Conservation (phyloP, 768 basidiomycete genomes). For the Serendipita sp. region DNA sequence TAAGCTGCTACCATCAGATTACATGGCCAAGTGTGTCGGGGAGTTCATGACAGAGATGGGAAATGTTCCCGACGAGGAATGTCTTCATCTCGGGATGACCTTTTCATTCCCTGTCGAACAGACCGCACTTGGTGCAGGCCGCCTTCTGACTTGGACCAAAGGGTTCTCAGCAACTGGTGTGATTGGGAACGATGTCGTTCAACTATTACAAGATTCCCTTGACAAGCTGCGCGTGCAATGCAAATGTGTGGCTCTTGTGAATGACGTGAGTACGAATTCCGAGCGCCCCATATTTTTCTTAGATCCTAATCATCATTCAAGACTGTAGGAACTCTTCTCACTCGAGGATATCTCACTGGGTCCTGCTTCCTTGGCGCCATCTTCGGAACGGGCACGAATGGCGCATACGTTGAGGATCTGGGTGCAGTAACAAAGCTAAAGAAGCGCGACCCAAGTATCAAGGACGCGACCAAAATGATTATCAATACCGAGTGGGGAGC, state of each 20-base stretch:
- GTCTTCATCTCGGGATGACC: constrained; percentile 69
- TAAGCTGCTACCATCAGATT: constrained; percentile 45
- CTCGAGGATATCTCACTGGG: constrained; percentile 85
- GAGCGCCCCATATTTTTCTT: not conserved
- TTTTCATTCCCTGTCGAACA: constrained; percentile 98
- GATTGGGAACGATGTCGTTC: constrained; percentile 75
- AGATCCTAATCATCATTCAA: constrained; percentile 23
- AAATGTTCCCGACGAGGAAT: constrained; percentile 16
- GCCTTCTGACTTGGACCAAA: constrained; percentile 89
- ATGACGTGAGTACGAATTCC: constrained; percentile 49
- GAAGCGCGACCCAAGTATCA: constrained; percentile 39
- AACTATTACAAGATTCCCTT: constrained; percentile 81
- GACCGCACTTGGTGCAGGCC: constrained; percentile 78
- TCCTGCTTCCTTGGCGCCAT: constrained; percentile 76
- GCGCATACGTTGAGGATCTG: constrained; percentile 86
- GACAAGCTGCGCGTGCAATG: constrained; percentile 86
- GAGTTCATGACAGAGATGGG: constrained; percentile 68
- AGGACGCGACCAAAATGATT: constrained; percentile 66
- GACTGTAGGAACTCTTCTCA: constrained; percentile 93
- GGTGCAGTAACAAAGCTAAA: constrained; percentile 59
- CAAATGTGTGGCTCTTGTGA: constrained; percentile 80
- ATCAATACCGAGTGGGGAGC: constrained; percentile 98
- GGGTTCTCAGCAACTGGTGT: constrained; percentile 90
- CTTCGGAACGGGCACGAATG: constrained; percentile 97
- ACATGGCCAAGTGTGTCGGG: constrained; percentile 93